These are phyloP conservation scores for Endocalyx cinctus DNA, from an alignment of 2,329 filamentous ascomycete genomes.

Conservation along the genomic window DNA sequence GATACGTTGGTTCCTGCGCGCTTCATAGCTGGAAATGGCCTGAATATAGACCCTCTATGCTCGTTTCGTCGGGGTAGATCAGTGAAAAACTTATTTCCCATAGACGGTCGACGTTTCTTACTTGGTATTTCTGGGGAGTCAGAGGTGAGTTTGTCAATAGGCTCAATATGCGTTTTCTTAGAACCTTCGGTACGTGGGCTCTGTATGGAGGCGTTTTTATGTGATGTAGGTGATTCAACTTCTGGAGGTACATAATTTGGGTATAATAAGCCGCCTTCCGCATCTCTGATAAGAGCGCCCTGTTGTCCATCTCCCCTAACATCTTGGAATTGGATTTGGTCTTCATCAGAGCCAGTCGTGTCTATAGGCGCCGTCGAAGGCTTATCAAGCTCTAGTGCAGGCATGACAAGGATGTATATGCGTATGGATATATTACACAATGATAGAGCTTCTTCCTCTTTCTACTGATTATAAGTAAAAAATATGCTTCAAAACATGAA, in stretches of 20 bases:
- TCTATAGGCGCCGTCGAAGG: constrained; percentile 19
- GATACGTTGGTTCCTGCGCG: constrained; percentile 20
- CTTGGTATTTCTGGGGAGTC: constrained; percentile 2
- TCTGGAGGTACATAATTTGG: constrained; percentile 20
- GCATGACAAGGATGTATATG: too few relatives aligned
- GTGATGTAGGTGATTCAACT: constrained; percentile 14
- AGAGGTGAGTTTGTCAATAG: constrained; percentile 2
- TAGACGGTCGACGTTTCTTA: constrained; percentile 7
- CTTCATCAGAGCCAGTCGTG: constrained; percentile 8
- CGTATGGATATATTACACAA: too few relatives aligned
- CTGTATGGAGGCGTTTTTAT: constrained; percentile 4
- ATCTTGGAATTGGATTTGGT: constrained; percentile 9
- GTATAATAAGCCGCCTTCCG: constrained; percentile 17
- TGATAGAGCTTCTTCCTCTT: too few relatives aligned
- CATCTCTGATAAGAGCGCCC: constrained; percentile 15
- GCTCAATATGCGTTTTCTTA: constrained; percentile 12
- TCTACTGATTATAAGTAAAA: background rate
- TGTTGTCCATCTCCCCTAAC: constrained; percentile 8
- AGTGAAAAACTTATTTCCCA: constrained; percentile 15
- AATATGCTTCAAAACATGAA: background rate
- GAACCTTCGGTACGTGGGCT: constrained; percentile 6
- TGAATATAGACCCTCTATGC: constrained; percentile 8
- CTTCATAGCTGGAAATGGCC: constrained; percentile 11
- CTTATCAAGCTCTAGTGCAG: constrained; percentile 23
- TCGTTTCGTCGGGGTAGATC: constrained; percentile 10